Percentiles rank a stretch among this genome's conserved stretches.
Evolutionary conservation across 2,329 filamentous ascomycete species (phyloP).

Genomic region (Venturia carpophila): DNA sequence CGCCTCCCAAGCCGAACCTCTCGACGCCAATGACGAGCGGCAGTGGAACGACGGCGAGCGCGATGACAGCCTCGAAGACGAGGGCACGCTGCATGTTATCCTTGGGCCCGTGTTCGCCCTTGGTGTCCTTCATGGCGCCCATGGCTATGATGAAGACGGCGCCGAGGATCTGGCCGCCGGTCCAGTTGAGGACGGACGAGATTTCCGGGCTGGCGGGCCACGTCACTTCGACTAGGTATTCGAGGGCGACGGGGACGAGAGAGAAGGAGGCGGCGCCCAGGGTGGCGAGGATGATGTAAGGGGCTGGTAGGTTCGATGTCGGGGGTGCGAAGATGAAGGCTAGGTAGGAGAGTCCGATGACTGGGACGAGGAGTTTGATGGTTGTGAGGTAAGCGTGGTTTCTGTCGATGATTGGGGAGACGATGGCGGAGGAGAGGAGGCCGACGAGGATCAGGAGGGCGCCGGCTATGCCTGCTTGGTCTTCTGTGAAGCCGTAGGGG

Average conservation of each 20-base stretch:
- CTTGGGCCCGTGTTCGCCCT: slow-evolving; percentile 43
- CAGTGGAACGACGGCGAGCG: slow-evolving; percentile 55
- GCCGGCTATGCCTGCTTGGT: slow-evolving; percentile 76
- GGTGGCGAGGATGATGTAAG: slow-evolving; percentile 66
- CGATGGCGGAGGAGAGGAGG: slow-evolving; percentile 65
- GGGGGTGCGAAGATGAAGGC: slow-evolving; percentile 72
- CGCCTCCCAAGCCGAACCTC: slow-evolving; percentile 48
- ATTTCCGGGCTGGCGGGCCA: slow-evolving; percentile 83
- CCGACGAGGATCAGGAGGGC: slow-evolving; percentile 85
- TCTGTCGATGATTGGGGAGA: slow-evolving; percentile 74
- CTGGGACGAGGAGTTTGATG: slow-evolving; percentile 65
- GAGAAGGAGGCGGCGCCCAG: slow-evolving; percentile 74
- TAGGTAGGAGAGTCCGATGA: slow-evolving; percentile 67
- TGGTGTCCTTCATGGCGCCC: slow-evolving; percentile 57
- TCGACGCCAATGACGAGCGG: slow-evolving; percentile 59
- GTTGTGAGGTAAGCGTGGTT: slow-evolving; percentile 70
- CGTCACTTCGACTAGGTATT: slow-evolving; percentile 79
- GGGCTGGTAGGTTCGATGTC: slow-evolving; percentile 53
- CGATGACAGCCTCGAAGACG: slow-evolving; percentile 70
- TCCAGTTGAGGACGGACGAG: slow-evolving; percentile 76
- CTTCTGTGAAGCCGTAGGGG: slow-evolving; percentile 77
- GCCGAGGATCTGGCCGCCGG: slow-evolving; percentile 75
- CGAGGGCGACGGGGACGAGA: slow-evolving; percentile 74
- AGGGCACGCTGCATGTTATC: slow-evolving; percentile 66
- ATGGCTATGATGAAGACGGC: slow-evolving; percentile 77